These are phyloP conservation scores for Agaricus sinodeliciosus DNA, from an alignment of 768 basidiomycete genomes.

Conservation along the genomic window DNA sequence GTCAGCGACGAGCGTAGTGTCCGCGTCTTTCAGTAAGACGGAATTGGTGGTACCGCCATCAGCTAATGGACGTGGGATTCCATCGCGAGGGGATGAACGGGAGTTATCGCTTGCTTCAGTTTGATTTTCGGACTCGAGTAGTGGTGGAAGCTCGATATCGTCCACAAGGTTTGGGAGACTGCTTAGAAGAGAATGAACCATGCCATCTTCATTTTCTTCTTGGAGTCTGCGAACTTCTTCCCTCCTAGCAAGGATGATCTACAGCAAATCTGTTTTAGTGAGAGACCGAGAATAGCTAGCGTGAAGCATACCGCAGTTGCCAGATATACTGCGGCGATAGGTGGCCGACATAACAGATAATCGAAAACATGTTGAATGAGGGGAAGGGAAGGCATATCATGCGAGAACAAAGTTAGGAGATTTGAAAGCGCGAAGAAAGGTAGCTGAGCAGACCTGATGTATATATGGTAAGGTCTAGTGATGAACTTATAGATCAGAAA, in stretches of 20 bases:
- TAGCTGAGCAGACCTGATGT: constrained; percentile 58
- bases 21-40: neutral
- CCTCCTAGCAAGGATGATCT: constrained; percentile 75
- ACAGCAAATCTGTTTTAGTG: neutral
- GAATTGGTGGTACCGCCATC: neutral
- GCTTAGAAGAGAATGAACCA: constrained; percentile 71
- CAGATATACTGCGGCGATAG: constrained; percentile 76
- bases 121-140: neutral
- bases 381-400: constrained; percentile 85
- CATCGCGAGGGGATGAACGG: neutral
- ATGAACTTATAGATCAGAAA: neutral
- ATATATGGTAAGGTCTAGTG: neutral
- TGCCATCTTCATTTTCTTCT: constrained; percentile 71
- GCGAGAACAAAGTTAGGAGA: constrained; percentile 86
- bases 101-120: neutral
- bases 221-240: constrained; percentile 55
- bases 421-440: constrained; percentile 90
- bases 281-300: neutral
- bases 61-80: neutral
- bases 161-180: constrained; percentile 56
- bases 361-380: constrained; percentile 92
- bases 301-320: constrained; percentile 61
- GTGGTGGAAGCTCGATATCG: constrained; percentile 14
- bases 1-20: neutral
- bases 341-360: constrained; percentile 78